phyloP scores from a whole-genome alignment of 768 basidiomycete genomes.

The Pholiota microspora region DNA sequence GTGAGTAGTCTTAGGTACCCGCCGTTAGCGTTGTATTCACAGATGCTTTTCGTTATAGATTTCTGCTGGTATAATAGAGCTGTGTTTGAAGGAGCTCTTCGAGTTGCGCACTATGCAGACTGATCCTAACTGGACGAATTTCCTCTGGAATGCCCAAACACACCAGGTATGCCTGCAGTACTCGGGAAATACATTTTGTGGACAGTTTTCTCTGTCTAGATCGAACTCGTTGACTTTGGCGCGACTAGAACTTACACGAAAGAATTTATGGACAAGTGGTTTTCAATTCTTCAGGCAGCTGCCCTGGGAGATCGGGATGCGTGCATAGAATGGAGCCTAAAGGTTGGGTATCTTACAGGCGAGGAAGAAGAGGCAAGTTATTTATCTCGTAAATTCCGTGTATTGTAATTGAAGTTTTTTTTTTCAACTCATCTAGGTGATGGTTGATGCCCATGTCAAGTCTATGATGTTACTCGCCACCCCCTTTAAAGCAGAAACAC shows the following conservation, averaged over 20 bases:
- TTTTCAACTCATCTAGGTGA: constrained; percentile 44
- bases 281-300: constrained; percentile 79
- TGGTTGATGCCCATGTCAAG: constrained; percentile 83
- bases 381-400: background rate
- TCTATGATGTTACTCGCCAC: constrained; percentile 84
- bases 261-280: constrained; percentile 88
- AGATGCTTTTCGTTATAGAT: constrained; percentile 51
- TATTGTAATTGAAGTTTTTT: background rate
- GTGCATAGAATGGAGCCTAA: constrained; percentile 73
- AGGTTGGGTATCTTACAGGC: constrained; percentile 88
- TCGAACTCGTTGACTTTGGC: constrained; percentile 94
- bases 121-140: constrained; percentile 98
- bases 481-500: constrained; percentile 69
- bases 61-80: constrained; percentile 72
- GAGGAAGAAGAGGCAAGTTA: constrained; percentile 70
- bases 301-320: constrained; percentile 61
- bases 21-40: background rate
- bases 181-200: background rate
- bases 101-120: constrained; percentile 95
- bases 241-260: constrained; percentile 86
- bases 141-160: constrained; percentile 76
- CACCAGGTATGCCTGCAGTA: constrained; percentile 52
- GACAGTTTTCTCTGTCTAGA: constrained; percentile 31
- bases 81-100: constrained; percentile 91
- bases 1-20: constrained; percentile 36